phyloP scores from a whole-genome alignment of 768 basidiomycete species.

The Leccinellum albellum region DNA sequence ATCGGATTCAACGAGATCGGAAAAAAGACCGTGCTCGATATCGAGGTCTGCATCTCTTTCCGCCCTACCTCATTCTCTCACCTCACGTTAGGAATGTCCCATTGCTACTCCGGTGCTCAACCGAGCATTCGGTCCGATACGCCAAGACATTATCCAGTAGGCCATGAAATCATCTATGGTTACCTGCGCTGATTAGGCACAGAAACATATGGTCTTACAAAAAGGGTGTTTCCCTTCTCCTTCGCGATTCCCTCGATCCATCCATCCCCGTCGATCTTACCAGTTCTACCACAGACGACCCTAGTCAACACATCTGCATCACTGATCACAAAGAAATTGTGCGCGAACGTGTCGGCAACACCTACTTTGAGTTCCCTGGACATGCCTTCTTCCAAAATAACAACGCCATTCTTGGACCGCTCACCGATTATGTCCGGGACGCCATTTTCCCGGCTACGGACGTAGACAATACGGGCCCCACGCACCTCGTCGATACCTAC shows the following conservation, averaged over 20 bases:
- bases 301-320: slow-evolving; percentile 70
- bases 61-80: not conserved
- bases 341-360: slow-evolving; percentile 79
- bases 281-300: slow-evolving; percentile 32
- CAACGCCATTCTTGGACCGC: slow-evolving; percentile 81
- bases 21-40: slow-evolving; percentile 74
- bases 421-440: slow-evolving; percentile 79
- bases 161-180: slow-evolving; percentile 13
- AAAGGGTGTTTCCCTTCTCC: slow-evolving; percentile 83
- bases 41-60: slow-evolving; percentile 59
- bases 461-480: slow-evolving; percentile 36
- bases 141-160: slow-evolving; percentile 67
- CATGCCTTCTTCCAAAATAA: slow-evolving; percentile 99
- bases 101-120: slow-evolving; percentile 85
- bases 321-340: slow-evolving; percentile 78
- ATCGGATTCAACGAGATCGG: slow-evolving; percentile 90
- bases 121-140: slow-evolving; percentile 53
- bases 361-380: slow-evolving; percentile 79
- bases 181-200: slow-evolving; percentile 6
- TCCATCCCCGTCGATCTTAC: slow-evolving; percentile 22
- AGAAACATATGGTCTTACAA: slow-evolving; percentile 82
- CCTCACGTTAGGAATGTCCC: slow-evolving; percentile 68
- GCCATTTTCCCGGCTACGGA: slow-evolving; percentile 52
- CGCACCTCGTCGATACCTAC: slow-evolving; percentile 93
- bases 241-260: slow-evolving; percentile 74